Evolutionary conservation across 306 rosid species (phyloP), one percentile per base, ranked within the genome.

Genomic region (Gastrolobium villosum): DNA sequence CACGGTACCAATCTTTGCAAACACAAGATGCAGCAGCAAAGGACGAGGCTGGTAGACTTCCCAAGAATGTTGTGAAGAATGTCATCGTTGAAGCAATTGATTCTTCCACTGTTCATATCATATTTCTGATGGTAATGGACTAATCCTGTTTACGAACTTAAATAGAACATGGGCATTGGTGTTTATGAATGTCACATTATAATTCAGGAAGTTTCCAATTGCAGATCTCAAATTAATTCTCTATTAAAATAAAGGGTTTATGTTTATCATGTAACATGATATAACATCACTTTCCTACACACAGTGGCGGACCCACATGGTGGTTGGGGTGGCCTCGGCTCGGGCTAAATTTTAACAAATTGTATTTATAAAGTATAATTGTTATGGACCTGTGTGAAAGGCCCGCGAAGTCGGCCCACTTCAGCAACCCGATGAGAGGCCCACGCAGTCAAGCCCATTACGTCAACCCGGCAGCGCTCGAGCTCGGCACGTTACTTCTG

Each of bases 1-100:
- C 10, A 26, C 41, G 84, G 37, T 74, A 55, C 92, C 92, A 86
- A 2, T 78, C 75, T 67, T 81, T 84, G 80, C 48, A 71, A 28
- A 86, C 86, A 79, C 88, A 88, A 6, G 85, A 55, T 0, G 88
- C 87, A 43, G 78, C 40, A 7, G 85, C 87, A 68, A 88, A 86
- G 30, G 85, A 36, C 1, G 14, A 15, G 8, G 90, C 90, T 1
- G 85, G 90, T 2, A 88, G 72, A 44, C 87, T 79, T 6, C 14
- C 14, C 65, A 5, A 88, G 59, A 74, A 84, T 82, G 82, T 84
- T 76, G 5, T 72, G 78, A 55, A 86, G 66, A 30, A 86, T 56
- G 80, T 88, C 87, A 5, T 69, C 82, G 66, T 67, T 71, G 34
- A 62, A 55, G 7, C 5, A 9, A 34, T 20, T 35, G 40, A 50